Percentiles rank a stretch among this genome's conserved stretches.
These are phyloP conservation scores for Sextonia rubra DNA, from an alignment of 164 flowering plant species.

Conservation along the genomic window DNA sequence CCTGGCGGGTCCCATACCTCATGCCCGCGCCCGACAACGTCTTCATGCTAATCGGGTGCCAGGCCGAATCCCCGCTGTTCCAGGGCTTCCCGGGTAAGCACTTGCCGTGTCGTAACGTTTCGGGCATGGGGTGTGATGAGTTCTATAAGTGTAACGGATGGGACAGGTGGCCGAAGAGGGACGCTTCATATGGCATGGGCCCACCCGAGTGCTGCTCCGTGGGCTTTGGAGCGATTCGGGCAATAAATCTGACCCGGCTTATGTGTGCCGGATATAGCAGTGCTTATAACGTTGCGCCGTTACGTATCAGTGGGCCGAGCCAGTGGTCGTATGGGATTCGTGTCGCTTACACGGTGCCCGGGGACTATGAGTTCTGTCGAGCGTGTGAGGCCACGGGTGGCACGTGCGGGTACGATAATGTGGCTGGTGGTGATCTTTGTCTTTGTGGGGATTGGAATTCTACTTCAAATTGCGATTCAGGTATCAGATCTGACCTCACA, in stretches of 20 bases:
- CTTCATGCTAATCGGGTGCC: slow-evolving; percentile 82
- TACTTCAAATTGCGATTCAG: slow-evolving; percentile 73
- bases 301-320: slow-evolving; percentile 46
- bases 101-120: slow-evolving; percentile 73
- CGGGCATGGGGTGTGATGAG: slow-evolving; percentile 91
- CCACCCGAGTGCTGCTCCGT: slow-evolving; percentile 82
- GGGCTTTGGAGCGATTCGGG: slow-evolving; percentile 51
- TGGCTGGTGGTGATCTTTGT: slow-evolving; percentile 49
- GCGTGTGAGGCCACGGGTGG: slow-evolving; percentile 91
- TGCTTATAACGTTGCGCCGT: slow-evolving; percentile 78
- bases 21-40: slow-evolving; percentile 66
- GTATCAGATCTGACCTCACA: slow-evolving; percentile 5
- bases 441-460: slow-evolving; percentile 73
- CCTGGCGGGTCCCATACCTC: slow-evolving; percentile 59
- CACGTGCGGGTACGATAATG: slow-evolving; percentile 63
- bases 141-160: slow-evolving; percentile 74
- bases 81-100: slow-evolving; percentile 81
- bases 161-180: slow-evolving; percentile 32
- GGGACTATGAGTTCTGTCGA: slow-evolving; percentile 52
- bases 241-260: slow-evolving; percentile 62
- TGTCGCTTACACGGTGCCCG: slow-evolving; percentile 62
- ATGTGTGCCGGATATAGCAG: slow-evolving; percentile 85
- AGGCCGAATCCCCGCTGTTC: slow-evolving; percentile 69
- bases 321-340: slow-evolving; percentile 89
- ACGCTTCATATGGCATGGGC: slow-evolving; percentile 35